Base-by-base conservation (phyloP, 768 basidiomycete genomes). In the Obba rivulosa region DNA sequence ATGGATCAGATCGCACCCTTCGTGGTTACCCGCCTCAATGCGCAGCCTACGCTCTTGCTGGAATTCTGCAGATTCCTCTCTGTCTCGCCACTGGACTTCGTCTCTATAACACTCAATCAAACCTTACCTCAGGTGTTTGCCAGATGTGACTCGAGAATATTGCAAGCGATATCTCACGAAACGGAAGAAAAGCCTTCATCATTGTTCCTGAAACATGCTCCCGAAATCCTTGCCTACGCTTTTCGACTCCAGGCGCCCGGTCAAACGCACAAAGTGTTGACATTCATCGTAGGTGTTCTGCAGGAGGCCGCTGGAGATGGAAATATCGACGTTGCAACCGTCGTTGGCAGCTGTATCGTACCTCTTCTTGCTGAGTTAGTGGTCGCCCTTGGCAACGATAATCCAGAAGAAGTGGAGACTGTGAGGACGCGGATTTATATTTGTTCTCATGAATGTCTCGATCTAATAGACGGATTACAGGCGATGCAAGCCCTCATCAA, bases 291-390 rank as follows among this genome's bases (percentile, higher is more conserved):
- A 37, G 70, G 75, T 28, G 63, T 79, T n/a, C 63, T 92, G n/a
- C 64, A 60, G 14, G 73, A 76, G 21, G 74, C 74, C 1, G 72
- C 75, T 0, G 53, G 59, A 23, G 50, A 66, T 10, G 62, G 60
- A 34, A 63, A 66, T 21, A 69, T 74, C 34, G 64, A 68, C 34
- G 59, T 78, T 10, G 68, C 69, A 43, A 74, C 71, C 45, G 66
- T 87, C 57, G 75, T 93, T 38, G 79, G 78, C 41, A 83, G 81
- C 50, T 84, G 79, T 50, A 67, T 85, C 24, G 76, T 89, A 1
- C 75, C 81, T 3, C 68, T 95, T 22, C 71, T 95, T 11, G 80
- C 83, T 4, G 80, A 85, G 51, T 68, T 98, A 20, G 83, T 92
- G 17, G 74, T 92, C 31, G 76, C 77, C 10, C 70, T 96, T 60